These are phyloP conservation scores for Alnus rubra DNA, from an alignment of 306 rosid species.

Conservation along the genomic window DNA sequence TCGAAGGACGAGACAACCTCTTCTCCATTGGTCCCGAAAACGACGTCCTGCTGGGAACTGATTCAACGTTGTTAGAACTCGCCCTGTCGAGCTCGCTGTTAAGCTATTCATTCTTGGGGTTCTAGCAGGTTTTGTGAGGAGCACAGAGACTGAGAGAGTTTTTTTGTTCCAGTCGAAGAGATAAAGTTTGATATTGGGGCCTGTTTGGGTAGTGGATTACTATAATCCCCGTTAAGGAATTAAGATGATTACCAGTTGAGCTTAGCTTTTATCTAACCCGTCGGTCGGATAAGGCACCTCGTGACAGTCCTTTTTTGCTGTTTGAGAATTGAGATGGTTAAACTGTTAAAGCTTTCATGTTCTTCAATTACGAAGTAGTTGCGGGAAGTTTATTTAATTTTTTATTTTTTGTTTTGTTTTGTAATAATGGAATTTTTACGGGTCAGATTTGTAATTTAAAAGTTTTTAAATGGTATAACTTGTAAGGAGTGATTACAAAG, in stretches of 20 bases:
- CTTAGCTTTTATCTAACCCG: background rate
- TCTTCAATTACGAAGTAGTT: no score
- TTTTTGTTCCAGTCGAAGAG: background rate
- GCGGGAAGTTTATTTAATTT: no score
- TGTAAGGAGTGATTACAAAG: no score
- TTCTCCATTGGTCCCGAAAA: constrained; percentile 31
- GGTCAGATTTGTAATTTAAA: no score
- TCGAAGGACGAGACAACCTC: constrained; percentile 32
- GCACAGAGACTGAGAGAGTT: background rate
- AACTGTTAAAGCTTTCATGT: no score
- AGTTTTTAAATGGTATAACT: no score
- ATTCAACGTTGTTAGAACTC: constrained; percentile 37
- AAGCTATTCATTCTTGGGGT: constrained; percentile 52
- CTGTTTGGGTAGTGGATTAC: constrained; percentile 22
- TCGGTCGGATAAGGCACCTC: background rate
- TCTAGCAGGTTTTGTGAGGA: background rate
- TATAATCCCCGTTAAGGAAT: background rate
- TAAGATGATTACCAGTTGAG: background rate
- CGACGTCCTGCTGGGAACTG: constrained; percentile 34
- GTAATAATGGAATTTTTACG: no score
- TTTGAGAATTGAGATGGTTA: no score
- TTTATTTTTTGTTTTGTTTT: no score
- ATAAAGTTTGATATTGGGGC: background rate
- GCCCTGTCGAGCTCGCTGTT: constrained; percentile 55
- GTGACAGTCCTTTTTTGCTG: no score